These are phyloP conservation scores for Tetrapyrgos nigripes DNA, from an alignment of 1,284 basidiomycete species.

Conservation along the genomic window DNA sequence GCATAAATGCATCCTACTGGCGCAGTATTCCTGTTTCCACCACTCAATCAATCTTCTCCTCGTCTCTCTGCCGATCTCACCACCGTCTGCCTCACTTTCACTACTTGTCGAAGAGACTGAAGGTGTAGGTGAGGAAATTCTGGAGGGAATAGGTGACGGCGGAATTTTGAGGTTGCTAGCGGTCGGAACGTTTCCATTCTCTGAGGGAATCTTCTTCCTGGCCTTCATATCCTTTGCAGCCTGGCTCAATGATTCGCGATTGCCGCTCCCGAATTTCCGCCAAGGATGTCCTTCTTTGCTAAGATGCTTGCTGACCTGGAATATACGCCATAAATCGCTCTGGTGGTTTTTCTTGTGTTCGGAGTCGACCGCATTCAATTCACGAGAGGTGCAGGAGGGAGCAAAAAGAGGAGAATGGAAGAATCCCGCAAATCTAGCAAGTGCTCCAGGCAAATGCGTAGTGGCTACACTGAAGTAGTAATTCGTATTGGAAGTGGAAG, in stretches of 20 bases:
- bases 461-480: constrained; percentile 95
- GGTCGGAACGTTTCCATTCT: constrained; percentile 10
- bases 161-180: constrained; percentile 36
- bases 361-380: constrained; percentile 97
- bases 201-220: constrained; percentile 45
- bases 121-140: constrained; percentile 66
- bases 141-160: constrained; percentile 58
- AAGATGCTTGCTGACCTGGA: constrained; percentile 94
- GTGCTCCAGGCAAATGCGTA: constrained; percentile 81
- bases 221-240: constrained; percentile 63
- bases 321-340: constrained; percentile 95
- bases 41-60: constrained; percentile 93
- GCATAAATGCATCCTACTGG: constrained; percentile 92
- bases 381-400: constrained; percentile 90
- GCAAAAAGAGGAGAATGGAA: constrained; percentile 95
- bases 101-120: constrained; percentile 59
- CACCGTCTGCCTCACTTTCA: constrained; percentile 75
- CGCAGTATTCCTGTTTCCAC: constrained; percentile 94
- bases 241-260: constrained; percentile 83
- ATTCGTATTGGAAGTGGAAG: constrained; percentile 93
- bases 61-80: constrained; percentile 84
- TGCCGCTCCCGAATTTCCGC: constrained; percentile 95
- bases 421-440: constrained; percentile 93
- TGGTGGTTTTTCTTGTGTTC: constrained; percentile 99
- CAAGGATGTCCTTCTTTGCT: constrained; percentile 85